Conservation (phyloP, 2,329 filamentous ascomycete genomes). For the Biscogniauxia sp. region DNA sequence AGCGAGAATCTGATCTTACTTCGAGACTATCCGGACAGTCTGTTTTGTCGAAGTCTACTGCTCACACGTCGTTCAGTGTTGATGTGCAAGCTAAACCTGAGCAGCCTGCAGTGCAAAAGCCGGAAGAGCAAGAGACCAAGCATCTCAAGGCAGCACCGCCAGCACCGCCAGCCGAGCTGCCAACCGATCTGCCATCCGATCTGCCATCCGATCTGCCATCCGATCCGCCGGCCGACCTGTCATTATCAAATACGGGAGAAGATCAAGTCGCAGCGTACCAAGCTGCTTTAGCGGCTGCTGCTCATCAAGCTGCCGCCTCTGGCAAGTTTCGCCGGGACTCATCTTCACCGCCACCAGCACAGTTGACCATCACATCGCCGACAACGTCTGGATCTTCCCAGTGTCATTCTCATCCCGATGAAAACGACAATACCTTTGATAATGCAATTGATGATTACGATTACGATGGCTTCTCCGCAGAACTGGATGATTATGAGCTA, state of each 20-base stretch:
- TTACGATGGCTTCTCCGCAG: slow-evolving; percentile 50
- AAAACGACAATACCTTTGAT: slow-evolving; percentile 20
- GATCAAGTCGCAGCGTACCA: slow-evolving; percentile 66
- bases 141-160: slow-evolving; percentile 19
- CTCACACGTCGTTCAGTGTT: slow-evolving; percentile 49
- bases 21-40: slow-evolving; percentile 45
- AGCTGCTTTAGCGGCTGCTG: slow-evolving; percentile 77
- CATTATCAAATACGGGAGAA: slow-evolving; percentile 16
- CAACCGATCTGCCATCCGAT: slow-evolving; percentile 12
- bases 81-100: slow-evolving; percentile 26
- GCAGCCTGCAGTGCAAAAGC: slow-evolving; percentile 1
- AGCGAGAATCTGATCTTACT: slow-evolving; percentile 46
- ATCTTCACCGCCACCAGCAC: slow-evolving; percentile 38
- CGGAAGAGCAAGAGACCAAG: slow-evolving; percentile 11
- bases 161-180: too few relatives aligned
- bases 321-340: slow-evolving; percentile 69
- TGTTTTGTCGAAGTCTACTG: slow-evolving; percentile 46
- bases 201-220: slow-evolving; percentile 9
- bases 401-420: slow-evolving; percentile 22
- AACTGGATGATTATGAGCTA: slow-evolving; percentile 62
- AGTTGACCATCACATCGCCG: slow-evolving; percentile 36
- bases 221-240: slow-evolving; percentile 12
- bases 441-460: slow-evolving; percentile 35
- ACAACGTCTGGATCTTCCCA: slow-evolving; percentile 32
- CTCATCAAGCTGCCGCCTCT: slow-evolving; percentile 70